These are phyloP conservation scores for Solanum neorickii DNA, from an alignment of 257 asterid species.

Conservation along the genomic window DNA sequence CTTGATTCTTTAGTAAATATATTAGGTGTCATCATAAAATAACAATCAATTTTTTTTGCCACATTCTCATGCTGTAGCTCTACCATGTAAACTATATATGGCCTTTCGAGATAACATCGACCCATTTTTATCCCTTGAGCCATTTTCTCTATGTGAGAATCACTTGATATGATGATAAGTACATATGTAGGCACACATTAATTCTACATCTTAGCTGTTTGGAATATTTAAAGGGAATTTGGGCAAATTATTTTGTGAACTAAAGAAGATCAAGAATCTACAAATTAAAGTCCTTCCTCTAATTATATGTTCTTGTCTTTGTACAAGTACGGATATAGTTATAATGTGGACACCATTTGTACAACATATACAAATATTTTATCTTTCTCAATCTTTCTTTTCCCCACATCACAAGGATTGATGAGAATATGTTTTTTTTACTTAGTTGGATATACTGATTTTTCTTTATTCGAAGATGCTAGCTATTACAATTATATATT, in stretches of 20 bases:
- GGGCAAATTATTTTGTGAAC: not conserved
- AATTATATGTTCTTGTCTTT: not conserved
- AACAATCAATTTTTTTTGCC: not conserved
- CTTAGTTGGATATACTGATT: not conserved
- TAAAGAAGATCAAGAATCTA: not conserved
- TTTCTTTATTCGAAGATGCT: not conserved
- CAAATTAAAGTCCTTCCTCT: not conserved
- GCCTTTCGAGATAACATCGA: not conserved
- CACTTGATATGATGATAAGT: not conserved
- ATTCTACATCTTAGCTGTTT: not conserved
- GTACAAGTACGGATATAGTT: not conserved
- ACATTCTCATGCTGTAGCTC: not conserved
- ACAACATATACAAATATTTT: not conserved
- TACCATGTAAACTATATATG: not conserved
- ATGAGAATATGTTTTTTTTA: not conserved
- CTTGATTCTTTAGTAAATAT: not conserved
- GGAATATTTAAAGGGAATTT: not conserved
- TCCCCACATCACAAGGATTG: not conserved
- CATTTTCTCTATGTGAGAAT: not conserved
- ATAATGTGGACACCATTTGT: not conserved
- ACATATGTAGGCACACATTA: not conserved
- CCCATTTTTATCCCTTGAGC: not conserved
- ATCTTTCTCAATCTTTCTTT: not conserved
- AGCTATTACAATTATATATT: not conserved
- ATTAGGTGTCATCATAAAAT: not conserved